These are phyloP conservation scores for Candida nemodendra DNA, from an alignment of 805 yeast genomes.

Conservation along the genomic window DNA sequence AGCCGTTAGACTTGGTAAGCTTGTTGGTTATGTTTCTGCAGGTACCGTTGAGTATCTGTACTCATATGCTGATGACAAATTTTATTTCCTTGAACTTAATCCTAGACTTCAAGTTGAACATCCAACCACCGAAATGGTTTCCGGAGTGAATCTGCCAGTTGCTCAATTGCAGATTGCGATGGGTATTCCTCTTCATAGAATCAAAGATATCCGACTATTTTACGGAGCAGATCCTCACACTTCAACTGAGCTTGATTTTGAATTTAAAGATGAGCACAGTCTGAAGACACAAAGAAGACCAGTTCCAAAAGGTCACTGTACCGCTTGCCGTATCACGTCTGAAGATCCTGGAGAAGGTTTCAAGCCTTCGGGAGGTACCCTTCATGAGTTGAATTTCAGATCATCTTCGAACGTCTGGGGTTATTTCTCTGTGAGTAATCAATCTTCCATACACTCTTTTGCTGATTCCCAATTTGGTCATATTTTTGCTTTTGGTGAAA, in stretches of 20 bases:
- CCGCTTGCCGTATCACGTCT: conserved; percentile 98
- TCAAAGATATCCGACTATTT: conserved; percentile 85
- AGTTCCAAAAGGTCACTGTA: conserved; percentile 95
- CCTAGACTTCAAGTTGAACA: conserved; percentile 99
- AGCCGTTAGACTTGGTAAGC: conserved; percentile 93
- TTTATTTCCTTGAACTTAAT: conserved; percentile 93
- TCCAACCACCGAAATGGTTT: conserved; percentile 99
- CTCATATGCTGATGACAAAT: conserved; percentile 90
- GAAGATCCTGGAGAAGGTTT: conserved; percentile 99
- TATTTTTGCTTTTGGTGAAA: conserved; percentile 98
- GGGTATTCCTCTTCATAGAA: conserved; percentile 98
- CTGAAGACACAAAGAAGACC: conserved; percentile 85
- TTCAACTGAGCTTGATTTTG: conserved; percentile 85
- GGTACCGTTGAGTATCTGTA: conserved; percentile 98
- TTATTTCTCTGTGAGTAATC: conserved; percentile 94
- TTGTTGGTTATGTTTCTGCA: conserved; percentile 98
- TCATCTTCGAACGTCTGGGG: conserved; percentile 99
- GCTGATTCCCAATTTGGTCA: conserved; percentile 99
- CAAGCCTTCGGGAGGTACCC: conserved; percentile 96
- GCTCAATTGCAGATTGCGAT: conserved; percentile 98
- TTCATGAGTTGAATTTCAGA: conserved; percentile 94
- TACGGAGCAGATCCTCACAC: conserved; percentile 97
- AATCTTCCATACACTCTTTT: conserved; percentile 96
- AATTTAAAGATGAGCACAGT: conserved; percentile 71
- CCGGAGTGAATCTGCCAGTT: conserved; percentile 97